Conservation (phyloP, 2,329 filamentous ascomycete genomes). For the Verticillium nubilum region DNA sequence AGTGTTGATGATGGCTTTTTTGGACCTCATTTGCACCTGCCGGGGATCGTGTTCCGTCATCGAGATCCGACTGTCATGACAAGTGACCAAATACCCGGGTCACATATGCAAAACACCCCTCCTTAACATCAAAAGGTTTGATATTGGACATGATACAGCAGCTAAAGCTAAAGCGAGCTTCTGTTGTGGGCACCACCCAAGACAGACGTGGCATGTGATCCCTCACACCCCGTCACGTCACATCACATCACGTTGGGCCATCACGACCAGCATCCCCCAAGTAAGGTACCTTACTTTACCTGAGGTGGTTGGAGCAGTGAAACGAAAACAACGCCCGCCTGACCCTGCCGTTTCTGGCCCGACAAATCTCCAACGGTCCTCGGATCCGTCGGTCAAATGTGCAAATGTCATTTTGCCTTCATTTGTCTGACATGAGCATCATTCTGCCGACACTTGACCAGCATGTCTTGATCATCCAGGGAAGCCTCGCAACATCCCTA, state of each 20-base stretch:
- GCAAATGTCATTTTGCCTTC: not conserved
- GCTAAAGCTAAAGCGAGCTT: too few species aligned
- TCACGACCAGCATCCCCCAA: not conserved
- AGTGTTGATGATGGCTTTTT: too few species aligned
- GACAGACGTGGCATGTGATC: not conserved
- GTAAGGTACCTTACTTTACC: too few species aligned
- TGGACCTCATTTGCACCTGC: too few species aligned
- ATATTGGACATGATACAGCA: too few species aligned
- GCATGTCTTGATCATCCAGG: not conserved
- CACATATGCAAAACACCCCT: too few species aligned
- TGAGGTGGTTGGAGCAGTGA: too few species aligned
- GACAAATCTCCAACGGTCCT: not conserved
- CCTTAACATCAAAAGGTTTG: too few species aligned
- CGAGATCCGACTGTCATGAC: too few species aligned
- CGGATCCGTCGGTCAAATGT: not conserved
- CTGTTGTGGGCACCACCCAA: not conserved
- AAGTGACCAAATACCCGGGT: too few species aligned
- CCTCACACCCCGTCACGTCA: too few species aligned
- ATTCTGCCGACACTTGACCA: not conserved
- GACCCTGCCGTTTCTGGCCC: not conserved
- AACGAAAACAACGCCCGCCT: not conserved
- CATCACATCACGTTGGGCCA: not conserved
- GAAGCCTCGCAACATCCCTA: not conserved
- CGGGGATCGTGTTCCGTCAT: too few species aligned
- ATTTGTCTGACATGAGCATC: not conserved